These are phyloP conservation scores for Globisporangium cederbergense DNA, from an alignment of 352 stramenopile genomes.

Conservation along the genomic window DNA sequence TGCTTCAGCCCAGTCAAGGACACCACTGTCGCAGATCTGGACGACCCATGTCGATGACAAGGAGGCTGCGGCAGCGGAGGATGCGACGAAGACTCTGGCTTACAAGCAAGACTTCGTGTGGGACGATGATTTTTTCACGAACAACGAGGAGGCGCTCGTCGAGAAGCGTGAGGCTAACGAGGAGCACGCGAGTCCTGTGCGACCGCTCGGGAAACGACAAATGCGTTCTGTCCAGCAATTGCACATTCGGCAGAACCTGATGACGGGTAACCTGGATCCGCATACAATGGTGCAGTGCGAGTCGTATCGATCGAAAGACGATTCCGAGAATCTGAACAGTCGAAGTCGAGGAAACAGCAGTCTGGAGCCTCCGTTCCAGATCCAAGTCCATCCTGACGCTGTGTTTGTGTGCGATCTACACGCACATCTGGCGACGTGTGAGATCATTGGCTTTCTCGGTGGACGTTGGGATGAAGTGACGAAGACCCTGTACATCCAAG, in stretches of 20 bases:
- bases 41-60: constrained; percentile 28
- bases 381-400: constrained; percentile 88
- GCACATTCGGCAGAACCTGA: constrained; percentile 75
- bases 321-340: constrained; percentile 35
- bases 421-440: constrained; percentile 88
- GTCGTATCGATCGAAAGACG: constrained; percentile 39
- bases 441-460: constrained; percentile 94
- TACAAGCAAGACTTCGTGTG: constrained; percentile 77
- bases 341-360: constrained; percentile 38
- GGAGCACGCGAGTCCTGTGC: constrained; percentile 14
- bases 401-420: constrained; percentile 92
- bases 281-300: constrained; percentile 88
- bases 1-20: constrained; percentile 10
- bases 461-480: constrained; percentile 82
- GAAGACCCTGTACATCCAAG: constrained; percentile 90
- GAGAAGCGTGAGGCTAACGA: constrained; percentile 2
- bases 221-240: constrained; percentile 71
- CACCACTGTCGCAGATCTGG: constrained; percentile 55
- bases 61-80: constrained; percentile 5
- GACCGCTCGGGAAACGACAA: constrained; percentile 45
- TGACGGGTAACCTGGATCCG: constrained; percentile 69
- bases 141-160: constrained; percentile 9
- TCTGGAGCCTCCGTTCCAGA: constrained; percentile 77
- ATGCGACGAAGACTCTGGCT: constrained; percentile 19
- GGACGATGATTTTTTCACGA: constrained; percentile 61